Conservation (phyloP, 2,329 filamentous ascomycete species). For the Emmonsiellopsis sp. region DNA sequence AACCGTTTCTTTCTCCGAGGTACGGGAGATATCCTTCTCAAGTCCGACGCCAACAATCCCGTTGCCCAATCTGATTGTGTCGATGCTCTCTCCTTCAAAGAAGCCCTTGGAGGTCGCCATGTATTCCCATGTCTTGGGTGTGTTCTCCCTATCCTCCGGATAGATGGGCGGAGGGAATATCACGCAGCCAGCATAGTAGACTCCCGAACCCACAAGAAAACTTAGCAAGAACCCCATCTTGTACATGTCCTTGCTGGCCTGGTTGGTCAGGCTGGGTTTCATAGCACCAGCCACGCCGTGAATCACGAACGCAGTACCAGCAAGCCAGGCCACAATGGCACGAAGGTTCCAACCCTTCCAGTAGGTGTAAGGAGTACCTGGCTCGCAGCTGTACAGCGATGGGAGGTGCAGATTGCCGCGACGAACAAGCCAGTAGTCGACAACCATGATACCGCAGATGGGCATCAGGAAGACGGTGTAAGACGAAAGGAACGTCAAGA, state of each 20-base stretch:
- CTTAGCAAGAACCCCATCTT: not conserved
- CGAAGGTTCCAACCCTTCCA: not conserved
- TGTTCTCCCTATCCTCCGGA: not conserved
- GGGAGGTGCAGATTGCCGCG: conserved; percentile 33
- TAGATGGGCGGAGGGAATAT: not conserved
- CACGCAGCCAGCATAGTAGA: not conserved
- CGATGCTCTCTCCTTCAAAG: conserved; percentile 18
- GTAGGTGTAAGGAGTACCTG: not conserved
- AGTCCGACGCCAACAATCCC: no score
- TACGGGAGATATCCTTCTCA: no score
- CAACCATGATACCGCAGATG: conserved; percentile 28
- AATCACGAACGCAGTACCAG: not conserved
- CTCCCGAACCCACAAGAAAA: not conserved
- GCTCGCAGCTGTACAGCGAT: conserved; percentile 21
- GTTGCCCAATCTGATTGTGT: not conserved
- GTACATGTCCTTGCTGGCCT: not conserved
- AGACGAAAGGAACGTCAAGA: conserved; percentile 34
- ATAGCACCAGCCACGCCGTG: conserved; percentile 13
- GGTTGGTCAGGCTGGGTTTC: not conserved
- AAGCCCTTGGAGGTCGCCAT: conserved; percentile 17
- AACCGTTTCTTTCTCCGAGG: no score
- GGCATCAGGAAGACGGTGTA: conserved; percentile 36
- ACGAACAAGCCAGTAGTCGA: conserved; percentile 30
- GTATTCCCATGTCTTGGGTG: conserved; percentile 10
- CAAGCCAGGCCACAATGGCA: not conserved